Base-by-base conservation (phyloP, 2,329 filamentous ascomycete genomes). In the Sclerotinia spermophila region DNA sequence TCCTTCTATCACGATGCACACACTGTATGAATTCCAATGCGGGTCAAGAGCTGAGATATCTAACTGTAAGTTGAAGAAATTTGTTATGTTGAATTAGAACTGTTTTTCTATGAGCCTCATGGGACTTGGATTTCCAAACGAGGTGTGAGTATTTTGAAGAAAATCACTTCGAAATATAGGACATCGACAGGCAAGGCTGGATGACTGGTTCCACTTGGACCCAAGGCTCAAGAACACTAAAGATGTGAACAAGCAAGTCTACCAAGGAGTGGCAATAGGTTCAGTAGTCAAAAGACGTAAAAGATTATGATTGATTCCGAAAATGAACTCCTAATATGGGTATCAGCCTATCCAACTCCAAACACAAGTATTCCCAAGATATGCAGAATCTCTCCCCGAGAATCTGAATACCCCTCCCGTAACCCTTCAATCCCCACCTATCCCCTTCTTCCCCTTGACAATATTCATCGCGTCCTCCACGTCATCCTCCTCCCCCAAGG, bases 401-500 rank as follows among this genome's bases (percentile, higher is more conserved):
- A 67, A 58, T 44, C 48, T 45, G 51, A 13, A 33, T 33, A 19
- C 19, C 6, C 27, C 27, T 38, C 30, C 2, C 38, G 30, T 11
- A 30, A 1, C 2, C 21, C 21, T 21, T 13, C 38, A 73, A 77
- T 72, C 73, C 76, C 13, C 74, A 73, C 56, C 27, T 15, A 38
- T 11, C 8, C 33, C 27, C 35, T 24, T 77, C 15, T 75, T 75
- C 5, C 74, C 74, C 58, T 71, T 69, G 7, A 73, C 73, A n/a
- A 61, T 56, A 27, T 70, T 64, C 71, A 78, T 79, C 48, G 76
- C 79, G 76, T 86, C 81, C 35, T 78, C 79, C 76, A 86, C 85
- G 75, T 87, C 85, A 73, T 86, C 85, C 3, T 79, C 84, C 75
- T 85, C 85, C 5, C 84, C 84, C 65, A 86, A 73, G 73, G 85